Evolutionary conservation across 108 stramenopile genomes (phyloP).

Genomic region (Skeletonema potamos): DNA sequence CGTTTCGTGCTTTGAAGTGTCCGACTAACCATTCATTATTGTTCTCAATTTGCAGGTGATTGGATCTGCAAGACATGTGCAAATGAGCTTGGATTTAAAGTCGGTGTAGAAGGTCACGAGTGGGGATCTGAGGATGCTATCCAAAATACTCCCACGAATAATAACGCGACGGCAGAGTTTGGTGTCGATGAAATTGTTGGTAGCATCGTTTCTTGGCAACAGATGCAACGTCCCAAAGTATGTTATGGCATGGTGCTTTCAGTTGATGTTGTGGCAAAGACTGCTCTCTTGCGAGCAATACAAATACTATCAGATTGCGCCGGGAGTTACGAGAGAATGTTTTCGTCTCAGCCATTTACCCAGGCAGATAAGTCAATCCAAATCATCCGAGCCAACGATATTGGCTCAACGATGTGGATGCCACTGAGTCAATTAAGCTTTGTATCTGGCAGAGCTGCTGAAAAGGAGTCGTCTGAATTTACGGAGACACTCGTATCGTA

Average conservation of each 20-base stretch:
- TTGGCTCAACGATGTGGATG: conserved; percentile 23
- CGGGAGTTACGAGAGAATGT: neutral
- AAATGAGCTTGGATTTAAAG: neutral
- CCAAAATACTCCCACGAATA: neutral
- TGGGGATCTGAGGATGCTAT: neutral
- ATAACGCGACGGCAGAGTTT: conserved; percentile 6
- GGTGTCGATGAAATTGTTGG: conserved; percentile 20
- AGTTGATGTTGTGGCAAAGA: conserved; percentile 7
- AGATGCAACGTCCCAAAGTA: neutral
- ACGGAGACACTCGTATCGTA: neutral
- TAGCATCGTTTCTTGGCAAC: conserved; percentile 26
- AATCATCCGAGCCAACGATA: conserved; percentile 8
- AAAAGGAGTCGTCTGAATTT: neutral
- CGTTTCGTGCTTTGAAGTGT: neutral
- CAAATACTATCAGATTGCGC: neutral
- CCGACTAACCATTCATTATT: neutral
- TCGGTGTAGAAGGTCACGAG: neutral
- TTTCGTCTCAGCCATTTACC: neutral
- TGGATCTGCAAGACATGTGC: neutral
- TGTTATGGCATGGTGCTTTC: conserved; percentile 26
- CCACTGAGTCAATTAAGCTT: conserved; percentile 15
- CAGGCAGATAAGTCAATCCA: neutral
- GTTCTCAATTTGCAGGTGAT: neutral
- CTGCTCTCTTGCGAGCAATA: conserved; percentile 24
- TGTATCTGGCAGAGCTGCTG: conserved; percentile 10